phyloP scores from a whole-genome alignment of 2,329 filamentous ascomycete species.

The Fusarium denticulatum region DNA sequence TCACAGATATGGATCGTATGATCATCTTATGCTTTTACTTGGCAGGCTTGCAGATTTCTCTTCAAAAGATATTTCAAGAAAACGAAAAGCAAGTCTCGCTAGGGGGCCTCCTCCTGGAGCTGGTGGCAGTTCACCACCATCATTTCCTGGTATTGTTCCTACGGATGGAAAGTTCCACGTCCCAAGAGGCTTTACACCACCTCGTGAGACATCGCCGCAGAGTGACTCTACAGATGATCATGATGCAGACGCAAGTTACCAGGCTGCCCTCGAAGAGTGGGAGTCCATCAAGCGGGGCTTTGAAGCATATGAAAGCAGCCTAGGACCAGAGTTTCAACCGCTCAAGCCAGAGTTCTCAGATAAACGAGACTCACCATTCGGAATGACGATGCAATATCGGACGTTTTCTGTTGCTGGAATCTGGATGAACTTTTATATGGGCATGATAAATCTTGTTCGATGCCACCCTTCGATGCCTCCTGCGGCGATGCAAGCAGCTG shows the following conservation, averaged over 20 bases:
- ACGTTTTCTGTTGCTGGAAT: constrained; percentile 88
- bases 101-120: constrained; percentile 44
- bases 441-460: constrained; percentile 82
- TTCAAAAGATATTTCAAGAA: constrained; percentile 79
- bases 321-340: constrained; percentile 81
- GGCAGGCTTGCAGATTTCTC: constrained; percentile 83
- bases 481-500: constrained; percentile 86
- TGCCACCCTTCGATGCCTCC: constrained; percentile 91
- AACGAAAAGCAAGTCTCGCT: constrained; percentile 67
- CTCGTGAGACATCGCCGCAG: constrained; percentile 55
- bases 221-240: constrained; percentile 59
- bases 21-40: constrained; percentile 85
- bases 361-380: constrained; percentile 78
- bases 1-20: constrained; percentile 82
- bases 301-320: constrained; percentile 68
- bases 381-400: constrained; percentile 80
- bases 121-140: constrained; percentile 48
- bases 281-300: constrained; percentile 78
- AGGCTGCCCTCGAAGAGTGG: constrained; percentile 83
- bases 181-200: constrained; percentile 66
- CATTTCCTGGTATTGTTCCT: constrained; percentile 67
- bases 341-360: constrained; percentile 73
- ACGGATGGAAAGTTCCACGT: constrained; percentile 59
- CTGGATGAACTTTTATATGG: constrained; percentile 89
- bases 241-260: constrained; percentile 71